Conservation (phyloP, 1,139 yeast genomes). For the Kodamaea derodonti region DNA sequence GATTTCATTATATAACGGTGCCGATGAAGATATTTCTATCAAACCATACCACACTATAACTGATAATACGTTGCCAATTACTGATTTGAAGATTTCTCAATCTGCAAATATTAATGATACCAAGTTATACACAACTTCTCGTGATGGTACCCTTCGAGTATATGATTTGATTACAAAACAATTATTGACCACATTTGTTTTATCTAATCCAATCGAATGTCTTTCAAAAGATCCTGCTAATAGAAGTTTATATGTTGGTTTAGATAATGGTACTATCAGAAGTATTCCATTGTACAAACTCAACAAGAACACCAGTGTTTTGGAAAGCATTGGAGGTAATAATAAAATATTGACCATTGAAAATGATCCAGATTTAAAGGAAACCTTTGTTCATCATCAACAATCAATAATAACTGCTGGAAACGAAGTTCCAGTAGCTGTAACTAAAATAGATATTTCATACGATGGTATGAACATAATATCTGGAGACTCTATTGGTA, state of each 20-base stretch:
- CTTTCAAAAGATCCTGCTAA: constrained; percentile 79
- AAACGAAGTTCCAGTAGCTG: constrained; percentile 15
- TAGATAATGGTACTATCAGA: constrained; percentile 59
- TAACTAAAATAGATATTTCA: constrained; percentile 56
- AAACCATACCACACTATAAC: constrained; percentile 54
- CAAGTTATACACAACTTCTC: constrained; percentile 67
- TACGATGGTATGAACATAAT: constrained; percentile 73
- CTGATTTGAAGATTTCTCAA: constrained; percentile 53
- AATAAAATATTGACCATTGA: constrained; percentile 51
- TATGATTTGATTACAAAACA: constrained; percentile 46
- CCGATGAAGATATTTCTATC: constrained; percentile 15
- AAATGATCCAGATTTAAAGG: constrained; percentile 45
- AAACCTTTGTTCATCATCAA: constrained; percentile 59
- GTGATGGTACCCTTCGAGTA: constrained; percentile 71
- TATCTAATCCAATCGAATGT: constrained; percentile 54
- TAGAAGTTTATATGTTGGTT: constrained; percentile 70
- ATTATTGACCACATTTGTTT: constrained; percentile 67
- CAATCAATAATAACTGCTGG: constrained; percentile 11
- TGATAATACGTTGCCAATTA: constrained; percentile 74
- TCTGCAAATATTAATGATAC: constrained; percentile 53
- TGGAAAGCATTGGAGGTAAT: constrained; percentile 56
- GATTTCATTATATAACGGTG: constrained; percentile 30
- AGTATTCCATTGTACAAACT: constrained; percentile 53
- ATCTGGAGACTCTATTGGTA: constrained; percentile 73
- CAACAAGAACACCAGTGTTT: constrained; percentile 35